Base-by-base conservation (phyloP, 495 filamentous ascomycete species). In the Opeltia flavorubescens region DNA sequence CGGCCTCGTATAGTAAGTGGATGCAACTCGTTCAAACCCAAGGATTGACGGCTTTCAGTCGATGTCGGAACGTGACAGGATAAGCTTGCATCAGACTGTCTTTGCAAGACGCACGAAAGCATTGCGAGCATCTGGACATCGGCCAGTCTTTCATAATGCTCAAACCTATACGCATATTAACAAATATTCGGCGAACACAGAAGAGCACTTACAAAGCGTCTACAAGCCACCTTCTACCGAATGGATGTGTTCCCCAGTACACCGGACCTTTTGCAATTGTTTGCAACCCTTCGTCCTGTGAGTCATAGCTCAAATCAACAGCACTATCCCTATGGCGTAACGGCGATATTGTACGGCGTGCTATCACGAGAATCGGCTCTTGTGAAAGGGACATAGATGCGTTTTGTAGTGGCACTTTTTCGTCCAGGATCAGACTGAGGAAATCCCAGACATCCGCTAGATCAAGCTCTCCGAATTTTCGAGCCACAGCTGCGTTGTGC, bases 71-170 rank as follows among this genome's bases (percentile, higher is more conserved):
- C n/a, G n/a, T n/a, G n/a, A n/a, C n/a, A n/a, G n/a, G n/a, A n/a
- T n/a, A n/a, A n/a, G n/a, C n/a, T n/a, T n/a, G n/a, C n/a, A n/a
- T n/a, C 13, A 12, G 20, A 11, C 5, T 17, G 38, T 41, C 18
- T 7, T 12, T 41, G 38, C 20, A 95, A 81, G 36, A 94, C 78
- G 58, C 88, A 94, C 1, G 88, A 82, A 11, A 95, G 72, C 89
- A 95, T 94, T 28, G 87, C 89, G 15, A 95, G 69, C 89, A 94
- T 95, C 60, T 95, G 89, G 2, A 89, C 66, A 58, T 95, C 87
- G 2, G 78, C 86, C 25, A 80, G 67, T 30, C 66, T 72, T 58
- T 94, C 86, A 51, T 84, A 95, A 59, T 94, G 75, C 12, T 75
- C 71, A 55, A 94, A 87, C 15, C 60, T 63, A 13, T 66, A 57